A percentile compares a stretch with the other conserved stretches of the same genome.
These are phyloP conservation scores for Alternaria consortialis DNA, from an alignment of 2,329 filamentous ascomycete genomes.

Conservation along the genomic window DNA sequence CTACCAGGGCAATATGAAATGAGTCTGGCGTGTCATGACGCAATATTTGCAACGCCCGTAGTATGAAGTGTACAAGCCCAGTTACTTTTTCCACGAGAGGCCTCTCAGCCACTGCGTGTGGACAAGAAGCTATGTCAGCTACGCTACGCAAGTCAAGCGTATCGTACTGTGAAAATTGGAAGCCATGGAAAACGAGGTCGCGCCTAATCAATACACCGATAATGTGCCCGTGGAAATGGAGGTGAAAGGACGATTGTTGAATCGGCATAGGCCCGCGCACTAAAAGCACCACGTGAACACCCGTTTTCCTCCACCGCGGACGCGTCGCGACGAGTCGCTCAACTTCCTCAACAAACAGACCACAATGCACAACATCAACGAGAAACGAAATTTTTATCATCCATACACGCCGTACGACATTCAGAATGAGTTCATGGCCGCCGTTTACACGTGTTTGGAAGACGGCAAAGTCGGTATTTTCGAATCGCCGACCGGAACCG, in stretches of 20 bases:
- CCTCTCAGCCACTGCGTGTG: background rate
- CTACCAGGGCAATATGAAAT: background rate
- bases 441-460: conserved; percentile 81
- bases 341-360: background rate
- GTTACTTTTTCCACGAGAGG: background rate
- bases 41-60: background rate
- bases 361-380: conserved; percentile 27
- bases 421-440: conserved; percentile 86
- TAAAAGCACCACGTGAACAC: conserved; percentile 19
- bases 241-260: background rate
- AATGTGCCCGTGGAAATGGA: background rate
- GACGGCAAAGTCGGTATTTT: conserved; percentile 84
- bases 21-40: background rate
- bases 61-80: background rate
- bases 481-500: conserved; percentile 92
- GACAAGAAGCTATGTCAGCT: background rate
- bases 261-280: background rate
- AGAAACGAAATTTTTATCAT: conserved; percentile 74
- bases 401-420: conserved; percentile 89
- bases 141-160: background rate
- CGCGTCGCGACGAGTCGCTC: conserved; percentile 17
- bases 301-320: conserved; percentile 4
- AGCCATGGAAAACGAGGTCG: background rate
- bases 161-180: background rate
- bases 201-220: too few relatives aligned